Evolutionary conservation across 805 yeast genomes (phyloP).

Genomic region (Metschnikowia picachoensis): DNA sequence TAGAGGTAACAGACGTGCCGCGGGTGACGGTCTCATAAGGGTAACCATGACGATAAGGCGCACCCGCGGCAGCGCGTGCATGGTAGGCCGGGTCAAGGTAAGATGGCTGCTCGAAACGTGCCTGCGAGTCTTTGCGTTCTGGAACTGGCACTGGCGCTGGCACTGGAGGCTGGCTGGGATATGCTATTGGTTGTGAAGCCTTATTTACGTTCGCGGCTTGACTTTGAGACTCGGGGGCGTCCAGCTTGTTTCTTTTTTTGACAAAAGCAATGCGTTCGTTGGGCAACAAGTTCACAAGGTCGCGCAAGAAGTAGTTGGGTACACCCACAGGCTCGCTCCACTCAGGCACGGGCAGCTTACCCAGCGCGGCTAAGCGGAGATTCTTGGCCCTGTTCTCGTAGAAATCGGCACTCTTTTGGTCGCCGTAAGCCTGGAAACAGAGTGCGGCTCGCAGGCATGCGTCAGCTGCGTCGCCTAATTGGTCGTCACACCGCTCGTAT

Average conservation of each 20-base stretch:
- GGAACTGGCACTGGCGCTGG: background rate
- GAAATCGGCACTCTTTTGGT: slow-evolving; percentile 36
- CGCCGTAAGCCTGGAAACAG: slow-evolving; percentile 47
- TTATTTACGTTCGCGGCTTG: slow-evolving; percentile 2
- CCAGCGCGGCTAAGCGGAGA: slow-evolving; percentile 40
- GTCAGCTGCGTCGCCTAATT: slow-evolving; percentile 55
- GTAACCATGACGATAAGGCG: slow-evolving; percentile 1
- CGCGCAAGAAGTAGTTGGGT: slow-evolving; percentile 40
- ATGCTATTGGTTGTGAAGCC: too few relatives aligned
- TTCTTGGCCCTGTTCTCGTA: slow-evolving; percentile 44
- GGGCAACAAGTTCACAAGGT: slow-evolving; percentile 40
- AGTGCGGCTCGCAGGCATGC: slow-evolving; percentile 51
- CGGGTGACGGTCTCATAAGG: slow-evolving; percentile 2
- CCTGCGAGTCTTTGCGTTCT: too few relatives aligned
- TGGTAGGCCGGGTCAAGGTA: background rate
- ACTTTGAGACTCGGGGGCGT: slow-evolving; percentile 3
- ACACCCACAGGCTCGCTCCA: slow-evolving; percentile 47
- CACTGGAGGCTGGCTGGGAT: background rate
- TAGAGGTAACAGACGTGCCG: background rate
- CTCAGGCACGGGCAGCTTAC: slow-evolving; percentile 43
- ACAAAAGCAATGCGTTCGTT: slow-evolving; percentile 38
- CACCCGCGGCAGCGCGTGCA: background rate
- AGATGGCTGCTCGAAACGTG: too few relatives aligned
- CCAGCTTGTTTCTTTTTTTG: slow-evolving; percentile 22
- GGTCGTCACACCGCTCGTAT: slow-evolving; percentile 61